Evolutionary conservation across 371 early-diverging fungal genomes (phyloP).

Genomic region (Actinomortierella ambigua): DNA sequence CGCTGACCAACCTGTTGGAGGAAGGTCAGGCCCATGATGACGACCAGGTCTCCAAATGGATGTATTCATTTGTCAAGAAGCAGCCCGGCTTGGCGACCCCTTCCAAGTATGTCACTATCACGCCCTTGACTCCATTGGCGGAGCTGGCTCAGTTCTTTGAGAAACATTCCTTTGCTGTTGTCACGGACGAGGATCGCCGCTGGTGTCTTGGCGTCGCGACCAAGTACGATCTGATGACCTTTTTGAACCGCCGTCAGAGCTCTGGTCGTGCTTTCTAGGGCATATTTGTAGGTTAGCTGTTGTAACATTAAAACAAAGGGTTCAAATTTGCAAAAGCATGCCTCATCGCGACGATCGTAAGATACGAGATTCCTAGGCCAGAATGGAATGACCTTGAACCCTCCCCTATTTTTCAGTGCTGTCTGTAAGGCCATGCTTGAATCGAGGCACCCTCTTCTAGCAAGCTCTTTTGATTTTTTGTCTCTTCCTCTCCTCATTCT

Average conservation of each 20-base stretch:
- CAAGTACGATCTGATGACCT: conserved; percentile 78
- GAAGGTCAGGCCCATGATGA: conserved; percentile 50
- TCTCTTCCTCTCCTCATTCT: too few relatives aligned
- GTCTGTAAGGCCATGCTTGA: too few relatives aligned
- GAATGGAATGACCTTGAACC: too few relatives aligned
- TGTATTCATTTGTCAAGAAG: conserved; percentile 63
- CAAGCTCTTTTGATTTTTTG: too few relatives aligned
- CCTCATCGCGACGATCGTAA: too few relatives aligned
- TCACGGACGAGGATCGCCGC: conserved; percentile 81
- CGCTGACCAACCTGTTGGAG: conserved; percentile 66
- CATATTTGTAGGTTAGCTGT: too few relatives aligned
- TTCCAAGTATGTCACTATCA: conserved; percentile 70
- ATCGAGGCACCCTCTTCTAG: too few relatives aligned
- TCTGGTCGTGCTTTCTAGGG: conserved; percentile 34
- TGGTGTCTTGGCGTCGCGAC: conserved; percentile 86
- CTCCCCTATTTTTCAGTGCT: too few relatives aligned
- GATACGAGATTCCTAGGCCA: too few relatives aligned
- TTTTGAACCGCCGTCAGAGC: conserved; percentile 55
- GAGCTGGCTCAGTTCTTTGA: conserved; percentile 77
- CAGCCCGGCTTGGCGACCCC: conserved; percentile 37
- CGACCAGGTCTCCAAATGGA: conserved; percentile 61
- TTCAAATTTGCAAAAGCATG: too few relatives aligned
- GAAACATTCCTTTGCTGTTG: conserved; percentile 79
- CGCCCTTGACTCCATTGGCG: conserved; percentile 79
- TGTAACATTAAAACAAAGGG: too few relatives aligned